These are phyloP conservation scores for Ophiostoma novo-ulmi DNA, from an alignment of 2,329 filamentous ascomycete species.

Conservation along the genomic window DNA sequence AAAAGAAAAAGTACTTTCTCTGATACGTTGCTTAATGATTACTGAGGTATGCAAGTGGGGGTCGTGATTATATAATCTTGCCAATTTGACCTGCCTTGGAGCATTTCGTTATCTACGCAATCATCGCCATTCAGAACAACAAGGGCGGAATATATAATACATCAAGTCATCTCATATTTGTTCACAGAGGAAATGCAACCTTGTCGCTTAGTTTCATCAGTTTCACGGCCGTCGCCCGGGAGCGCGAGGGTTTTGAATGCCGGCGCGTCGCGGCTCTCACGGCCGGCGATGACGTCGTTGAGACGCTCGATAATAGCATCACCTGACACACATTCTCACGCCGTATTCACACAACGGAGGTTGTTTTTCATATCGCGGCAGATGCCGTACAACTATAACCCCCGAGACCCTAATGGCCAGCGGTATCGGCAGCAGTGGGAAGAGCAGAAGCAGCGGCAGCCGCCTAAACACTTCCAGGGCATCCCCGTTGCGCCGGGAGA, in stretches of 20 bases:
- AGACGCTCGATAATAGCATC: not conserved
- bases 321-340: not conserved
- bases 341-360: not conserved
- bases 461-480: conserved; percentile 18
- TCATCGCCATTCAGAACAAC: not conserved
- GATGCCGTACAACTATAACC: conserved; percentile 25
- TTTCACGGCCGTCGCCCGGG: not conserved
- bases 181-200: not conserved
- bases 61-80: not conserved
- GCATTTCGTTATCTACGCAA: too few relatives aligned
- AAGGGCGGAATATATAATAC: not conserved
- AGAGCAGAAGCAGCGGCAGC: conserved; percentile 17
- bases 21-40: not conserved
- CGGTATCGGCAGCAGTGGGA: conserved; percentile 14
- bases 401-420: conserved; percentile 15
- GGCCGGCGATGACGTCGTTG: conserved; percentile 2
- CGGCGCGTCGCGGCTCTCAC: conserved; percentile 1
- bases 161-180: not conserved
- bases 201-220: not conserved
- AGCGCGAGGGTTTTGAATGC: not conserved
- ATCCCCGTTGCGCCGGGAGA: conserved; percentile 24
- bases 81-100: not conserved
- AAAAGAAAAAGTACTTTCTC: not conserved
- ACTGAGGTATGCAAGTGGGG: not conserved
- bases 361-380: conserved; percentile 15